Evolutionary conservation across 228 moss, liverwort and hornwort species (phyloP).

Genomic region (Sphagnum fallax): DNA sequence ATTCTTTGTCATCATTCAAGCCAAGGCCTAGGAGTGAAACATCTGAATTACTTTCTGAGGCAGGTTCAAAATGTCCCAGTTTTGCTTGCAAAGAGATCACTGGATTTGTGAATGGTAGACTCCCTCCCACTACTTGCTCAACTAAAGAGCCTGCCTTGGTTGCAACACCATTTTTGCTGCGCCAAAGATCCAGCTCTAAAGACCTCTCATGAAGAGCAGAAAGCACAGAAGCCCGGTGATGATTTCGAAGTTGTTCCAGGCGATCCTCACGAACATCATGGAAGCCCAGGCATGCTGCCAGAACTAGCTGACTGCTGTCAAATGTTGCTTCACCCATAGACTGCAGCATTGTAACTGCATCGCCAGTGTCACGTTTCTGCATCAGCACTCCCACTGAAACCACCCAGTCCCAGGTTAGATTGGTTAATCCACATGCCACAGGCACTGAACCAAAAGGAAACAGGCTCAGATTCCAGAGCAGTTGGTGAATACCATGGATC

Average conservation of each 20-base stretch:
- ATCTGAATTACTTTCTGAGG: too few species aligned
- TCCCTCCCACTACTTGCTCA: slow-evolving; percentile 22
- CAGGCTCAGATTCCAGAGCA: neutral
- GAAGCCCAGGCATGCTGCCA: slow-evolving; percentile 77
- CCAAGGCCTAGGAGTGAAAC: neutral
- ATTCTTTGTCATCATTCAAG: slow-evolving; percentile 20
- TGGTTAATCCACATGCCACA: slow-evolving; percentile 1
- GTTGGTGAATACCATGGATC: slow-evolving; percentile 53
- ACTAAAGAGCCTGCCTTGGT: slow-evolving; percentile 10
- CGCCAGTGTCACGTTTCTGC: slow-evolving; percentile 67
- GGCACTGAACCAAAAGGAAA: neutral
- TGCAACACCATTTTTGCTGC: slow-evolving; percentile 26
- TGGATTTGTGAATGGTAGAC: slow-evolving; percentile 17
- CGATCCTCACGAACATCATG: slow-evolving; percentile 48
- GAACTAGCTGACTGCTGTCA: slow-evolving; percentile 82
- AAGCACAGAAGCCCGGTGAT: slow-evolving; percentile 68
- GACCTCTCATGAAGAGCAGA: slow-evolving; percentile 65
- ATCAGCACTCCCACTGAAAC: slow-evolving; percentile 31
- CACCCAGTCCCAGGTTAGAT: slow-evolving; percentile 14
- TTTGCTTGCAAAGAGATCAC: slow-evolving; percentile 18
- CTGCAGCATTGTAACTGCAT: slow-evolving; percentile 64
- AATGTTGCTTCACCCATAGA: slow-evolving; percentile 87
- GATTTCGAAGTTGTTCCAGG: slow-evolving; percentile 42
- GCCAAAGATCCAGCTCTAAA: slow-evolving; percentile 59
- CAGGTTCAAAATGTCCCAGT: neutral